Conservation (phyloP, 106 monocot genomes). For the Hemerocallis citrina region DNA sequence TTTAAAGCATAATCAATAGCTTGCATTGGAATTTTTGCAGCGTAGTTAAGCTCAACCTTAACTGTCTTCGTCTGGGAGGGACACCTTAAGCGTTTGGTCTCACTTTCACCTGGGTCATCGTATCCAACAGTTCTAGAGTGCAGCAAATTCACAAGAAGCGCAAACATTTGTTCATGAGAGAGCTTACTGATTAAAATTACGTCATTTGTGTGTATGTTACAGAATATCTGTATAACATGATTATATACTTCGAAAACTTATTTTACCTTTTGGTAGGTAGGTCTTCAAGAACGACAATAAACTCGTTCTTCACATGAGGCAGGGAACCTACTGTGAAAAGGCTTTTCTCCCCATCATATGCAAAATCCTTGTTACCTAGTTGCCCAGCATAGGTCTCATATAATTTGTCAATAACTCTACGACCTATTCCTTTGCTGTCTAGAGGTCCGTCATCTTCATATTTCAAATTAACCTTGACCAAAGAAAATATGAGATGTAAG, state of each 20-base stretch:
- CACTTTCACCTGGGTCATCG: slow-evolving; percentile 56
- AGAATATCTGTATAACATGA: neutral
- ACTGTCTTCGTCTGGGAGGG: slow-evolving; percentile 61
- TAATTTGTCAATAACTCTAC: slow-evolving; percentile 75
- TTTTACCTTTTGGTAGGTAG: slow-evolving; percentile 41
- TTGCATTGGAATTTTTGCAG: slow-evolving; percentile 80
- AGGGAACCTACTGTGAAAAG: slow-evolving; percentile 80
- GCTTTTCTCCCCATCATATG: slow-evolving; percentile 89
- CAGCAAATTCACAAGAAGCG: neutral
- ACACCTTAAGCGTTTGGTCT: slow-evolving; percentile 44
- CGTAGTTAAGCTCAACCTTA: slow-evolving; percentile 70
- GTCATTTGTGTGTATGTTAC: too few relatives aligned
- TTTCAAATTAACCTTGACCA: slow-evolving; percentile 61
- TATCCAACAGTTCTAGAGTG: slow-evolving; percentile 12
- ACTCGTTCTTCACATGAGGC: slow-evolving; percentile 73
- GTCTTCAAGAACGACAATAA: slow-evolving; percentile 72
- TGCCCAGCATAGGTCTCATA: slow-evolving; percentile 64
- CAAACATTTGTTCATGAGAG: too few relatives aligned
- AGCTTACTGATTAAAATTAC: too few relatives aligned
- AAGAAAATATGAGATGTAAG: neutral
- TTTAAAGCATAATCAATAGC: slow-evolving; percentile 54
- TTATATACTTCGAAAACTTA: neutral
- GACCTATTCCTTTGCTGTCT: slow-evolving; percentile 69
- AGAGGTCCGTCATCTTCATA: slow-evolving; percentile 91
- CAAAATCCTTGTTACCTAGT: slow-evolving; percentile 74